Evolutionary conservation across 2,329 filamentous ascomycete species (phyloP), one percentile per base, ranked within the genome.

Genomic region (Myriangium duriaei): DNA sequence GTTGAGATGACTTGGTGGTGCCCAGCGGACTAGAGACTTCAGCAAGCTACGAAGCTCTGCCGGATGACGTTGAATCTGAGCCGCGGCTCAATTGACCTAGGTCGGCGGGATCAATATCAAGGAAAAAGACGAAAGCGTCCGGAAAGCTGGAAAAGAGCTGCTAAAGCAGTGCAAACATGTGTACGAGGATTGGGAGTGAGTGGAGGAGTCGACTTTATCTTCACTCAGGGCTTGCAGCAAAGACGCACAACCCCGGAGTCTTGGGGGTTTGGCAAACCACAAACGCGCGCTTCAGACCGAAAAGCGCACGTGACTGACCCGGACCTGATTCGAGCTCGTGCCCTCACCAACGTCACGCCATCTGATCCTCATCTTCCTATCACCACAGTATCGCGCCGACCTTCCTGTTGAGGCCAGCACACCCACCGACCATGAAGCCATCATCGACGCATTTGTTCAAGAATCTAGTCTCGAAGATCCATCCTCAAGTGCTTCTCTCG

Each of bases 401-500:
- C n/a, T n/a, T n/a, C n/a, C n/a, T n/a, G n/a, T n/a, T n/a, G n/a
- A n/a, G n/a, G n/a, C n/a, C n/a, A n/a, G n/a, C n/a, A n/a, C n/a
- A n/a, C n/a, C n/a, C n/a, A n/a, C n/a, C n/a, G n/a, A 39, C 54
- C 45, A 75, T 77, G 68, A 74, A 68, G 52, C 59, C 62, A 15
- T 64, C 69, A 2, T 55, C 63, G 2, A 56, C 63, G 26, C 59
- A 65, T 30, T 56, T 59, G 30, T 62, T 71, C 44, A 67, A 62
- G 40, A 58, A 65, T 14, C 63, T 74, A 52, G 58, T 64, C 9
- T 62, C 65, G 16, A 74, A 69, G 51, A 63, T 79, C 29, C 65
- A 69, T 44, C 62, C 61, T 0, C 64, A 63, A 44, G 49, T 69
- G 3, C 68, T 74, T 15, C 61, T 76, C 11, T 72, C 65, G 16